Evolutionary conservation across 805 yeast species (phyloP).

Genomic region (Candida stauntonica): DNA sequence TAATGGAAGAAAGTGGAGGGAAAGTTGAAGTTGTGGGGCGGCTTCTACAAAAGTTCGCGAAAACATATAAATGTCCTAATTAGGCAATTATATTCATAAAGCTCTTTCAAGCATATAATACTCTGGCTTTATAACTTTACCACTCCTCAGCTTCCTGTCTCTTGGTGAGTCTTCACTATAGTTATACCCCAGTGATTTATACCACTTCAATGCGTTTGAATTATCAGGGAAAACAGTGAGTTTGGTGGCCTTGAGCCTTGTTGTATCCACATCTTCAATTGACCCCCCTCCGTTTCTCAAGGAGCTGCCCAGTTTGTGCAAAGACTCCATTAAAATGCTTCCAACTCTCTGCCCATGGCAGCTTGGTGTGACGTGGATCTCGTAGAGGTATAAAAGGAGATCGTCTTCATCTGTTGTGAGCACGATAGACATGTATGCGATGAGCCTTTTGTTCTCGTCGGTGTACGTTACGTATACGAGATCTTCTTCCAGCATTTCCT

Average conservation of each 20-base stretch:
- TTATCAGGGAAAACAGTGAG: conserved; percentile 52
- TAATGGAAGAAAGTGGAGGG: background rate
- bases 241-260: conserved; percentile 16
- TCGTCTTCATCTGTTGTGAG: conserved; percentile 37
- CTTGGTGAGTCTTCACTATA: conserved; percentile 39
- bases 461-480: conserved; percentile 16
- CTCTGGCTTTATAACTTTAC: conserved; percentile 38
- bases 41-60: background rate
- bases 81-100: too few species aligned
- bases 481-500: conserved; percentile 32
- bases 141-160: conserved; percentile 38
- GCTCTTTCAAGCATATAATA: conserved; percentile 31
- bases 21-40: background rate
- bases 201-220: conserved; percentile 39
- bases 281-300: background rate
- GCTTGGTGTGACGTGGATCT: conserved; percentile 42
- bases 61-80: too few species aligned
- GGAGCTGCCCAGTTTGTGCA: conserved; percentile 32
- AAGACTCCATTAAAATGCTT: conserved; percentile 29
- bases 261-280: conserved; percentile 3
- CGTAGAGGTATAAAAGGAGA: conserved; percentile 48
- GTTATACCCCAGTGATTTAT: conserved; percentile 36
- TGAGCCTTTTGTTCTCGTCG: conserved; percentile 15
- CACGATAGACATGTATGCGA: conserved; percentile 45
- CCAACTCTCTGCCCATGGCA: conserved; percentile 39